phyloP scores from a whole-genome alignment of 1,284 basidiomycete species.

The Caloboletus firmus region DNA sequence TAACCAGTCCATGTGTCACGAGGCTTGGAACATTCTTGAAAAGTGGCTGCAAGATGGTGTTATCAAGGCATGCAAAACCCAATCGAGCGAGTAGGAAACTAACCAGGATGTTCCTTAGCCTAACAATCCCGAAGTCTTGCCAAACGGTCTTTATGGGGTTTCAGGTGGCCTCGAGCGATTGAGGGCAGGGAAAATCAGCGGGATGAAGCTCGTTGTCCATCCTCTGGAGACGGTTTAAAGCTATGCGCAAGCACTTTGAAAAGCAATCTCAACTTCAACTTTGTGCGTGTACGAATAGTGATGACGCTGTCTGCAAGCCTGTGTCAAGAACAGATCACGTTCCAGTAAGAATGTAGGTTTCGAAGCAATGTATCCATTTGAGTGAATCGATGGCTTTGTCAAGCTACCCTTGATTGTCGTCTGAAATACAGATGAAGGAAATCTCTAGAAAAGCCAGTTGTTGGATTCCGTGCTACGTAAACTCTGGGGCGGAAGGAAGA shows the following conservation, averaged over 20 bases:
- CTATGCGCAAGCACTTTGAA: background rate
- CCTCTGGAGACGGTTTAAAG: conserved; percentile 45
- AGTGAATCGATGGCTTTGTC: background rate
- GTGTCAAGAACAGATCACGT: conserved; percentile 1
- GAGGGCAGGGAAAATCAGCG: conserved; percentile 44
- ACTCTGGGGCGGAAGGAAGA: background rate
- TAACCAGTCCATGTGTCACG: conserved; percentile 28
- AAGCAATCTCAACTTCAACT: background rate
- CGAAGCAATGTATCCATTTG: conserved; percentile 4
- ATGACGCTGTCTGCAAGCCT: background rate
- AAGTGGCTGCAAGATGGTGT: conserved; percentile 37
- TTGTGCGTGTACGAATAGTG: conserved; percentile 20
- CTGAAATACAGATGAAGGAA: too few relatives aligned
- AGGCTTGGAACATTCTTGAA: conserved; percentile 31
- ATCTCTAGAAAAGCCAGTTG: too few relatives aligned
- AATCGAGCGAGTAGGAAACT: background rate
- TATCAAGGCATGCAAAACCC: conserved; percentile 35
- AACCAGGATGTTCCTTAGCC: conserved; percentile 28
- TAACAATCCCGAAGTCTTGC: conserved; percentile 44
- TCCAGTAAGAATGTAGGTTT: background rate
- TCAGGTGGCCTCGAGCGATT: conserved; percentile 43
- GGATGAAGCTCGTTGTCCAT: conserved; percentile 48
- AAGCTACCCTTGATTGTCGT: background rate
- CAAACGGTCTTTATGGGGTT: conserved; percentile 48
- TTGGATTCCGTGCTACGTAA: background rate